Percentiles rank a stretch among this genome's conserved stretches.
Conservation (phyloP, 257 asterid species). For the Solanum paucissectum region DNA sequence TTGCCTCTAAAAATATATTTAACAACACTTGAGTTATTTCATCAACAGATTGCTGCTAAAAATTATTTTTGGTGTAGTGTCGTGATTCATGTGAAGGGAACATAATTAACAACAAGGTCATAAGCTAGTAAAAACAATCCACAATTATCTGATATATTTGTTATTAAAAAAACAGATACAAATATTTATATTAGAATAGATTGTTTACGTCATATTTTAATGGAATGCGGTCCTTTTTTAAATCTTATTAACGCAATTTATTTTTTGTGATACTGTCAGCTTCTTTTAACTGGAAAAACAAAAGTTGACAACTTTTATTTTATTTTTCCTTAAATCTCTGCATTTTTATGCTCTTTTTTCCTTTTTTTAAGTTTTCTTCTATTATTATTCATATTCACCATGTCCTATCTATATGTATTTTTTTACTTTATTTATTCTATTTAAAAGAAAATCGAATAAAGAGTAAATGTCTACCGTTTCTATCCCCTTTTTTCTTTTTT, state of each 20-base stretch:
- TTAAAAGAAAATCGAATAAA: neutral
- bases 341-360: neutral
- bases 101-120: neutral
- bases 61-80: neutral
- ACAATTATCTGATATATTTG: neutral
- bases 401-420: neutral
- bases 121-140: neutral
- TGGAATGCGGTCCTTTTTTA: fast-evolving
- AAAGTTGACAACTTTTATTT: neutral
- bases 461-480: neutral
- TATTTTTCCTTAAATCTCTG: neutral
- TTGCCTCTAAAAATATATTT: too few relatives aligned
- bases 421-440: neutral
- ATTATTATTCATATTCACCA: neutral
- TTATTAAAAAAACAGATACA: fast-evolving
- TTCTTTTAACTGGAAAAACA: neutral
- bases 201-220: neutral
- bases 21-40: neutral
- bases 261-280: neutral
- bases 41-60: too few relatives aligned
- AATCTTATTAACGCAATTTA: neutral
- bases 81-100: neutral
- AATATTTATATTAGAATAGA: too few relatives aligned
- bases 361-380: neutral
- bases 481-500: neutral